Conservation (phyloP, 2,329 filamentous ascomycete genomes). For the Emmonsia crescens region DNA sequence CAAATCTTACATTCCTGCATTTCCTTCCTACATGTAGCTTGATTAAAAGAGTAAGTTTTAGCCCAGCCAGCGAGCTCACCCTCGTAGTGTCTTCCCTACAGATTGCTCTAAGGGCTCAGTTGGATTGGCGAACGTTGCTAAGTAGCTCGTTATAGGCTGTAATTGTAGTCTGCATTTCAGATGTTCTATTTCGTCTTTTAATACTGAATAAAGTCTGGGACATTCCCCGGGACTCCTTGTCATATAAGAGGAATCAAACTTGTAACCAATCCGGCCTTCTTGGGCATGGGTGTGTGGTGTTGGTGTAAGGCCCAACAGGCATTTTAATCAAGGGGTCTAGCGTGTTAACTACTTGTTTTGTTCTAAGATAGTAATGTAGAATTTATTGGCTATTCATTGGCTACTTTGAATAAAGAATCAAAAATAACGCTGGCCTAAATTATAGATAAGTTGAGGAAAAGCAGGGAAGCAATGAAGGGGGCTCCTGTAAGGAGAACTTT, state of each 20-base stretch:
- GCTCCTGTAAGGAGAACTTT: neutral
- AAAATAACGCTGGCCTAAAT: neutral
- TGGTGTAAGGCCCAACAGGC: too few species aligned
- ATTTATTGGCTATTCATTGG: neutral
- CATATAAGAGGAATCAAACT: too few species aligned
- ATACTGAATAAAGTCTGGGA: too few species aligned
- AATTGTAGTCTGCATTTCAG: too few species aligned
- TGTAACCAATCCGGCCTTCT: too few species aligned
- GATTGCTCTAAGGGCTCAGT: neutral
- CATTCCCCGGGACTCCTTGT: too few species aligned
- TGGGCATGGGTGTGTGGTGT: too few species aligned
- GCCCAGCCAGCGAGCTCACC: neutral
- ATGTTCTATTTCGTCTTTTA: too few species aligned
- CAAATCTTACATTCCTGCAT: neutral
- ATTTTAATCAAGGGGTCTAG: too few species aligned
- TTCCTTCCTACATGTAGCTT: neutral
- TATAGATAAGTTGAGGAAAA: neutral
- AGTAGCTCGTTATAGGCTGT: too few species aligned
- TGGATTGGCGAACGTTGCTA: too few species aligned
- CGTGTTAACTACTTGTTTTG: too few species aligned
- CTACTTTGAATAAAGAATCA: neutral
- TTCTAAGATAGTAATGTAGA: neutral
- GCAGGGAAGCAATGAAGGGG: neutral
- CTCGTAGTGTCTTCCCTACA: neutral
- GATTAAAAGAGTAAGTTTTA: neutral